These are phyloP conservation scores for Bipolaris zeicola DNA, from an alignment of 2,329 filamentous ascomycete genomes.

Conservation along the genomic window DNA sequence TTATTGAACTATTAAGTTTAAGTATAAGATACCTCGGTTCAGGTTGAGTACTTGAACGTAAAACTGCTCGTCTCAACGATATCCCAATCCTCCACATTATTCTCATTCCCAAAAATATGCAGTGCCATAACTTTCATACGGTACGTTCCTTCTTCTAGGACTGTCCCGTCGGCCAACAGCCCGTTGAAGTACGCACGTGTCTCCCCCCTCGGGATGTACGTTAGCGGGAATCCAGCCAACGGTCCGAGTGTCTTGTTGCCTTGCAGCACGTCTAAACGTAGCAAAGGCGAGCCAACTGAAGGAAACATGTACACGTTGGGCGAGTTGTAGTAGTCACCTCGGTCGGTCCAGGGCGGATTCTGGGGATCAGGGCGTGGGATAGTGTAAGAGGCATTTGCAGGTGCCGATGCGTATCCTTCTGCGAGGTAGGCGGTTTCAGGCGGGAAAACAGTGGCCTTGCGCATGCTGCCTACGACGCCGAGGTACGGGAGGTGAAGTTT, in stretches of 20 bases:
- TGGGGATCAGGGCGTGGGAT: slow-evolving; percentile 19
- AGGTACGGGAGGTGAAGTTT: slow-evolving; percentile 26
- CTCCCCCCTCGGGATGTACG: slow-evolving; percentile 8
- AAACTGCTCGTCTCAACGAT: not conserved
- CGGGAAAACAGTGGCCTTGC: slow-evolving; percentile 9
- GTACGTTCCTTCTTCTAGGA: slow-evolving; percentile 22
- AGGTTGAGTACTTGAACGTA: not conserved
- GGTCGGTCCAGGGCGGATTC: slow-evolving; percentile 9
- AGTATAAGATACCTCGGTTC: no score
- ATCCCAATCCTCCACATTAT: slow-evolving; percentile 2
- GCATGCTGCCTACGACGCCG: slow-evolving; percentile 28
- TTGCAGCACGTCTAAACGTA: slow-evolving; percentile 17
- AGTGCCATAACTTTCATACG: slow-evolving; percentile 18
- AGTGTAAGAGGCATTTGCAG: slow-evolving; percentile 13
- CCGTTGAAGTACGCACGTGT: slow-evolving; percentile 19
- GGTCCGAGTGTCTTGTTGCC: slow-evolving; percentile 4
- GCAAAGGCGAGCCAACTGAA: not conserved
- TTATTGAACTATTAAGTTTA: no score
- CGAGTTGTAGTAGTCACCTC: slow-evolving; percentile 2
- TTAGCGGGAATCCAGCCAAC: slow-evolving; percentile 14
- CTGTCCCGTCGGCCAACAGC: slow-evolving; percentile 18
- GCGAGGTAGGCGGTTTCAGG: slow-evolving; percentile 15
- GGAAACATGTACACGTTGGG: slow-evolving; percentile 3
- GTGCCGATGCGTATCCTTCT: slow-evolving; percentile 8
- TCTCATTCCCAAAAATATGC: slow-evolving; percentile 10